A percentile compares a stretch with the other conserved stretches of the same genome.
Conservation (phyloP, 768 basidiomycete genomes). For the Ramaria sp. region DNA sequence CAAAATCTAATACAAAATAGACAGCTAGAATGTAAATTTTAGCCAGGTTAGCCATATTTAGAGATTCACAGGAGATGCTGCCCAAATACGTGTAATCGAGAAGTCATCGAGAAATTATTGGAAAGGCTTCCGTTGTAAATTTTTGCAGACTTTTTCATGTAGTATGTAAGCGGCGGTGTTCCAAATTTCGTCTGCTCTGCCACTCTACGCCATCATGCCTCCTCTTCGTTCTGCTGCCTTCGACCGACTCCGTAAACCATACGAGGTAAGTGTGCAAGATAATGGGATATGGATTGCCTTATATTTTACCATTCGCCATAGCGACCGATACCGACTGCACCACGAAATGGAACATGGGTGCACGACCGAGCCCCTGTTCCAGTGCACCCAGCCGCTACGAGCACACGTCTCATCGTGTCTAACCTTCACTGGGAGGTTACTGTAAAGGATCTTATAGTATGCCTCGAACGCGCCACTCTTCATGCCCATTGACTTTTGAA, state of each 20-base stretch:
- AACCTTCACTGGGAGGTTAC: slow-evolving; percentile 90
- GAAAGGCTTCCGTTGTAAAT: too few relatives aligned
- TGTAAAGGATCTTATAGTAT: slow-evolving; percentile 76
- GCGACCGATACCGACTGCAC: slow-evolving; percentile 43
- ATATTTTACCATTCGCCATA: slow-evolving; percentile 17
- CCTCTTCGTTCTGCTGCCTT: slow-evolving; percentile 7
- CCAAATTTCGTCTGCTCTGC: background rate
- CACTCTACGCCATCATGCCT: background rate
- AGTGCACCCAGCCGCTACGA: slow-evolving; percentile 27
- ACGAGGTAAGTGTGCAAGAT: background rate
- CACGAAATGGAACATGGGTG: slow-evolving; percentile 57
- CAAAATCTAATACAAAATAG: too few relatives aligned
- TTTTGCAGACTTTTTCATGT: too few relatives aligned
- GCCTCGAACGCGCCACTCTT: slow-evolving; percentile 20
- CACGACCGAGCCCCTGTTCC: slow-evolving; percentile 58
- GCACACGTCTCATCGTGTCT: slow-evolving; percentile 62
- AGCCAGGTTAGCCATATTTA: too few relatives aligned
- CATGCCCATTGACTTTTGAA: background rate
- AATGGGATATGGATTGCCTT: background rate
- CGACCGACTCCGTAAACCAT: slow-evolving; percentile 3
- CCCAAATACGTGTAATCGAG: too few relatives aligned
- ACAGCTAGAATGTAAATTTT: too few relatives aligned
- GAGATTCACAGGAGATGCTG: too few relatives aligned
- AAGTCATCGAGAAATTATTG: too few relatives aligned
- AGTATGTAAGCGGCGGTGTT: background rate